Conservation (phyloP, 331 rosid species). For the Acacia pycnantha region DNA sequence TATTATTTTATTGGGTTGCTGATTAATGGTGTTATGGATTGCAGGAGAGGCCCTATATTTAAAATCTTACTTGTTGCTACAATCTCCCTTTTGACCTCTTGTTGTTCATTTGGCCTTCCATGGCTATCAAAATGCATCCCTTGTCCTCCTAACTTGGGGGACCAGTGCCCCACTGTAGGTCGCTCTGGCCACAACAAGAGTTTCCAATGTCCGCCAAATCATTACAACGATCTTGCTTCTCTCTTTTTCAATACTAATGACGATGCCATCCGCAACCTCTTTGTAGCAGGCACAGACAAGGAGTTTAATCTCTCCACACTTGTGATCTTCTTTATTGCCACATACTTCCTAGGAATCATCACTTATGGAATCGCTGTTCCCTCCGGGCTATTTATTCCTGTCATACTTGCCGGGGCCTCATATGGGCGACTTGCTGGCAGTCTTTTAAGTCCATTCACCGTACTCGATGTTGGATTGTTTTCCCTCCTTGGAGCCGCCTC, state of each 20-base stretch:
- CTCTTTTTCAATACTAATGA: slow-evolving; percentile 71
- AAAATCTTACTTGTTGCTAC: slow-evolving; percentile 45
- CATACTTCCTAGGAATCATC: slow-evolving; percentile 58
- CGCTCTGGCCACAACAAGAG: slow-evolving; percentile 57
- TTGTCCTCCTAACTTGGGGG: slow-evolving; percentile 49
- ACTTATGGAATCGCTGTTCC: slow-evolving; percentile 82
- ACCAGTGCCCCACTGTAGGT: slow-evolving; percentile 52
- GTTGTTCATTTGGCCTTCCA: slow-evolving; percentile 71
- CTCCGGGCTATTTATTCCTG: slow-evolving; percentile 81
- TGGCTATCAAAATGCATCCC: slow-evolving; percentile 62
- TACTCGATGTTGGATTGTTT: slow-evolving; percentile 60
- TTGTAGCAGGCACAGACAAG: slow-evolving; percentile 39
- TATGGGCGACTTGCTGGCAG: slow-evolving; percentile 66
- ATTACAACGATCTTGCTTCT: slow-evolving; percentile 75
- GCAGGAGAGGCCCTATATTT: slow-evolving; percentile 59
- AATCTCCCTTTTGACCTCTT: slow-evolving; percentile 61
- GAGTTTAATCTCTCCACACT: slow-evolving; percentile 56
- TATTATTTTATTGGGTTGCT: slow-evolving; percentile 5
- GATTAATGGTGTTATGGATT: slow-evolving; percentile 18
- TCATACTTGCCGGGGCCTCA: slow-evolving; percentile 75
- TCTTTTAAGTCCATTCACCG: slow-evolving; percentile 41
- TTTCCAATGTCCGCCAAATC: slow-evolving; percentile 66
- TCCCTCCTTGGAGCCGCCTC: slow-evolving; percentile 83
- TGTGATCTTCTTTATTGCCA: slow-evolving; percentile 49
- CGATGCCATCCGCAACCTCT: slow-evolving; percentile 67